A percentile compares a stretch with the other conserved stretches of the same genome.
These are phyloP conservation scores for Candida pseudoglaebosa DNA, from an alignment of 805 yeast genomes.

Conservation along the genomic window DNA sequence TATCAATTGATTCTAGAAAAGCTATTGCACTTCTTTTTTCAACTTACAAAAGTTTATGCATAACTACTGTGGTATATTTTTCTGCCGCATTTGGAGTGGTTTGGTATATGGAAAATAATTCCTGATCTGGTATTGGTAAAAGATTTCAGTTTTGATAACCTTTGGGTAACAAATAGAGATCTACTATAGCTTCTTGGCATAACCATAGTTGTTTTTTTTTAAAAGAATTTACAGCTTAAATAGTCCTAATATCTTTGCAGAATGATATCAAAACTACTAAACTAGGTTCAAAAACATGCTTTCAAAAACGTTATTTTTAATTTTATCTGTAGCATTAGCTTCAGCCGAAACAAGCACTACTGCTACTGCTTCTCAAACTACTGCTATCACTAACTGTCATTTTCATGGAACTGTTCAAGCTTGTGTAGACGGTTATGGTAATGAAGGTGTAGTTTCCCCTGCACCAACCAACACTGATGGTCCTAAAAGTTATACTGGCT, in stretches of 20 bases:
- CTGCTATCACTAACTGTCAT: slow-evolving; percentile 17
- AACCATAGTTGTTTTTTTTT: neutral
- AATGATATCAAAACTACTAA: neutral
- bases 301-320: neutral
- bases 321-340: neutral
- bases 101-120: neutral
- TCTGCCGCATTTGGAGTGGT: neutral
- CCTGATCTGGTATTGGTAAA: neutral
- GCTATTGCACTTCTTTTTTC: too few relatives aligned
- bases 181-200: neutral
- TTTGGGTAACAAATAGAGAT: neutral
- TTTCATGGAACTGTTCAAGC: slow-evolving; percentile 16
- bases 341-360: neutral
- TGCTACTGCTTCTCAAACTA: slow-evolving; percentile 1
- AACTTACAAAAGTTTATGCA: too few relatives aligned
- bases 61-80: slow-evolving; percentile 1
- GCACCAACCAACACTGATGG: slow-evolving; percentile 13
- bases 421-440: slow-evolving; percentile 19
- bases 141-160: neutral
- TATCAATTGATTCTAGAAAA: too few relatives aligned
- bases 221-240: too few relatives aligned
- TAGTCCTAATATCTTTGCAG: too few relatives aligned
- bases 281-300: too few relatives aligned
- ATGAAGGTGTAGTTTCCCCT: slow-evolving; percentile 20
- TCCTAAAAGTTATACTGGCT: slow-evolving; percentile 15